phyloP scores from a whole-genome alignment of 148 eudicot genomes.

The Rhododendron molle region DNA sequence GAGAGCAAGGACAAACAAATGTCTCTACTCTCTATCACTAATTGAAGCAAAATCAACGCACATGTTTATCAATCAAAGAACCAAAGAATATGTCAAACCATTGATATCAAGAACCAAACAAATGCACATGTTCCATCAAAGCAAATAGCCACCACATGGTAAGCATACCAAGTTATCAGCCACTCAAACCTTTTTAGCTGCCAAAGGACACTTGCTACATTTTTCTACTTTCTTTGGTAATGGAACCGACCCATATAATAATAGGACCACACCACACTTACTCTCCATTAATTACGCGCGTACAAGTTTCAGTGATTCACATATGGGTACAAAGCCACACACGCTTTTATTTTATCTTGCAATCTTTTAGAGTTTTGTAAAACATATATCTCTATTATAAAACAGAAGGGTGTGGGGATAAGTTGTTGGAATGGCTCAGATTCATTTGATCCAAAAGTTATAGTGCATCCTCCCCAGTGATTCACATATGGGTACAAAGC shows the following conservation, averaged over 20 bases:
- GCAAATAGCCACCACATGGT: not conserved
- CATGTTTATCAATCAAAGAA: not conserved
- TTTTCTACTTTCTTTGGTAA: not conserved
- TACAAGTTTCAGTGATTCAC: not conserved
- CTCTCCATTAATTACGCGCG: too few species aligned
- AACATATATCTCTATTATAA: too few species aligned
- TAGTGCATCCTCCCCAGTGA: too few species aligned
- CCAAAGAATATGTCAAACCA: not conserved
- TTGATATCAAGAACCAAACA: not conserved
- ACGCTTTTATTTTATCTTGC: not conserved
- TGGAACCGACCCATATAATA: not conserved
- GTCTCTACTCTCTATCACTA: too few species aligned
- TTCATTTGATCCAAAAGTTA: too few species aligned
- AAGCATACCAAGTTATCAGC: not conserved
- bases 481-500: not conserved
- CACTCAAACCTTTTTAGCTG: not conserved
- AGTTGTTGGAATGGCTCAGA: too few species aligned
- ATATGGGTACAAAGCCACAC: not conserved
- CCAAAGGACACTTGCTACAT: not conserved
- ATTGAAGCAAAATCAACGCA: not conserved
- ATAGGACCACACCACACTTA: not conserved
- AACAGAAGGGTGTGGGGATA: too few species aligned
- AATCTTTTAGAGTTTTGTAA: too few species aligned
- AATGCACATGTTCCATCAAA: not conserved
- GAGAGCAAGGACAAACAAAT: not conserved